Conservation (phyloP, 352 stramenopile species). For the Halophytophthora polymorphica region DNA sequence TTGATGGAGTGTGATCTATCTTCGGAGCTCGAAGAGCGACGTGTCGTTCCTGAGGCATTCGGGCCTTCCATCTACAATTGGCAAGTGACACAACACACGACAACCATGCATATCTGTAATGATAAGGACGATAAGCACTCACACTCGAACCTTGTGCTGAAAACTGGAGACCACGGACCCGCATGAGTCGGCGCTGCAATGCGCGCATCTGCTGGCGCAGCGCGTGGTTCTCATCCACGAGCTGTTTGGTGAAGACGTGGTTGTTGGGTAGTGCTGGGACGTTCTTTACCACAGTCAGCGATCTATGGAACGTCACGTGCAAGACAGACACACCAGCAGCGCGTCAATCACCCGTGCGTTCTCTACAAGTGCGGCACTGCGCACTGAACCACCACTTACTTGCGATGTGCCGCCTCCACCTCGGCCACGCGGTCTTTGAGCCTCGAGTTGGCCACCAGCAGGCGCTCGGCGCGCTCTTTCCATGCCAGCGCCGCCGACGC, state of each 20-base stretch:
- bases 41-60: too few relatives aligned
- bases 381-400: constrained; percentile 15
- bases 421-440: constrained; percentile 29
- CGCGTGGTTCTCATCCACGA: constrained; percentile 59
- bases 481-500: constrained; percentile 28
- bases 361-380: not conserved
- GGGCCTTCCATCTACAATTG: too few relatives aligned
- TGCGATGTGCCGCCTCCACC: constrained; percentile 37
- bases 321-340: not conserved
- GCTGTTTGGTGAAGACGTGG: constrained; percentile 55
- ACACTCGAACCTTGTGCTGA: too few relatives aligned
- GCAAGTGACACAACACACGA: too few relatives aligned
- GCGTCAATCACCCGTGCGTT: not conserved
- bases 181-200: constrained; percentile 41
- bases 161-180: too few relatives aligned
- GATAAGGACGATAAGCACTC: too few relatives aligned
- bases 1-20: too few relatives aligned
- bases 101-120: too few relatives aligned
- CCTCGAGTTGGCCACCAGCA: constrained; percentile 29
- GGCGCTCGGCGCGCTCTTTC: constrained; percentile 39
- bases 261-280: constrained; percentile 58
- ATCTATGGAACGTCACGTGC: constrained; percentile 10
- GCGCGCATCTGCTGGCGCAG: constrained; percentile 30
- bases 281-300: constrained; percentile 53
- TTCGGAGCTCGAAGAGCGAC: too few relatives aligned